Conservation (phyloP, 345 rosid species). For the Combretum micranthum region DNA sequence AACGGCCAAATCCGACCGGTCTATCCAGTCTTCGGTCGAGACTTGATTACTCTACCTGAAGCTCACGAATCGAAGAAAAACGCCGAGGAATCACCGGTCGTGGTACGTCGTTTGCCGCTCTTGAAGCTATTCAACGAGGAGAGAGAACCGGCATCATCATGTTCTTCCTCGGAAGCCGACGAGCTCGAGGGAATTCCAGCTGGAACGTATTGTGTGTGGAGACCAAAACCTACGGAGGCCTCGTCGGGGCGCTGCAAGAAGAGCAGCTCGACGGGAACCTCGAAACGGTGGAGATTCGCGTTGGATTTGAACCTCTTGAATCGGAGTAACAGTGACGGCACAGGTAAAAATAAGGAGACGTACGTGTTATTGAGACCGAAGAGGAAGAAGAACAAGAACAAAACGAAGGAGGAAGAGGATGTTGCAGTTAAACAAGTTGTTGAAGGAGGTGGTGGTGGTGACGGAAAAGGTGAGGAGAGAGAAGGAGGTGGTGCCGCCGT, state of each 20-base stretch:
- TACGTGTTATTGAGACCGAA: conserved; percentile 35
- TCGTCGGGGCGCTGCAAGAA: conserved; percentile 46
- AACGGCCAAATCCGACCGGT: conserved; percentile 51
- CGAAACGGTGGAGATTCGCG: conserved; percentile 46
- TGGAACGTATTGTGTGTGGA: conserved; percentile 68
- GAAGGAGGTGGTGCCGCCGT: conserved; percentile 2
- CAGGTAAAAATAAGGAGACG: conserved; percentile 18
- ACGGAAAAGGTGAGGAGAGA: conserved; percentile 2
- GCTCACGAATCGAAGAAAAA: not conserved
- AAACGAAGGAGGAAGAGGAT: too few species aligned
- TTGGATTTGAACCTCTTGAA: conserved; percentile 31
- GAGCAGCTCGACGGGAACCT: conserved; percentile 67
- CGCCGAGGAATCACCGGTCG: conserved; percentile 8
- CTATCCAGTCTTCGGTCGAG: conserved; percentile 32
- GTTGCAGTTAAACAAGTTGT: not conserved
- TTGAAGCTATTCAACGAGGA: conserved; percentile 41
- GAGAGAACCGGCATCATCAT: conserved; percentile 35
- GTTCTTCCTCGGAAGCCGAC: conserved; percentile 53
- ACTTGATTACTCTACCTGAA: conserved; percentile 4
- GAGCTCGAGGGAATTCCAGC: conserved; percentile 39
- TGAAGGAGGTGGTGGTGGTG: not conserved
- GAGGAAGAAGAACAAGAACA: conserved; percentile 10
- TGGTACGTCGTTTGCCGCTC: conserved; percentile 18
- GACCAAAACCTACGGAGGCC: conserved; percentile 32
- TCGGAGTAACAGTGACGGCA: conserved; percentile 62